Percentiles rank a stretch among this genome's conserved stretches.
phyloP scores from a whole-genome alignment of 2,329 filamentous ascomycete species.

The Coniosporium tulheliwenetii region DNA sequence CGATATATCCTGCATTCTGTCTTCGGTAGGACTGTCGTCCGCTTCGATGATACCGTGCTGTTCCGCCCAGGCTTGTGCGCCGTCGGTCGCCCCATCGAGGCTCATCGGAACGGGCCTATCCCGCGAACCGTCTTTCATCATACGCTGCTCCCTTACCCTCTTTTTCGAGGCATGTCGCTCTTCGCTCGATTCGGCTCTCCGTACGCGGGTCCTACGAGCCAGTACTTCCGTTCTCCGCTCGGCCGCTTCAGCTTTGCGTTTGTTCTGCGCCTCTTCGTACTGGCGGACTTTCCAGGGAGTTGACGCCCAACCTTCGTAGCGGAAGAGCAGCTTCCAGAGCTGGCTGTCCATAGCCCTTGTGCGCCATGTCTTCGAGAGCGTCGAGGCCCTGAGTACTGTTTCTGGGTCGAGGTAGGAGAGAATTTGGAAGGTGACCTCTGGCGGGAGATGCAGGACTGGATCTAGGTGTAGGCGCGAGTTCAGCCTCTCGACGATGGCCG shows the following conservation, averaged over 20 bases:
- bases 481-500: conserved; percentile 63
- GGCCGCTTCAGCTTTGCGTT: conserved; percentile 15
- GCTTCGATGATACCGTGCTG: conserved; percentile 33
- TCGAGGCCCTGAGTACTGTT: conserved; percentile 65
- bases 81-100: conserved; percentile 8
- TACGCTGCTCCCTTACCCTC: conserved; percentile 29
- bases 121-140: conserved; percentile 18
- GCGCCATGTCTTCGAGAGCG: conserved; percentile 71
- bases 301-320: conserved; percentile 72
- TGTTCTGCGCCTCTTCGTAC: conserved; percentile 44
- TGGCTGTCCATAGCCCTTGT: conserved; percentile 65
- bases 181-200: conserved; percentile 29
- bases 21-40: conserved; percentile 18
- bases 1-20: conserved; percentile 21
- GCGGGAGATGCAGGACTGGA: conserved; percentile 70
- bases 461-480: conserved; percentile 83
- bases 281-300: conserved; percentile 45
- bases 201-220: conserved; percentile 19
- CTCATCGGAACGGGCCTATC: conserved; percentile 7
- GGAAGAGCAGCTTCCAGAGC: conserved; percentile 74
- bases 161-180: conserved; percentile 38
- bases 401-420: conserved; percentile 71
- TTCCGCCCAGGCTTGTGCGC: conserved; percentile 22
- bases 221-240: conserved; percentile 23
- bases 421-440: conserved; percentile 81